Base-by-base conservation (phyloP, 1,139 yeast species). In the Geotrichum klebahnii region DNA sequence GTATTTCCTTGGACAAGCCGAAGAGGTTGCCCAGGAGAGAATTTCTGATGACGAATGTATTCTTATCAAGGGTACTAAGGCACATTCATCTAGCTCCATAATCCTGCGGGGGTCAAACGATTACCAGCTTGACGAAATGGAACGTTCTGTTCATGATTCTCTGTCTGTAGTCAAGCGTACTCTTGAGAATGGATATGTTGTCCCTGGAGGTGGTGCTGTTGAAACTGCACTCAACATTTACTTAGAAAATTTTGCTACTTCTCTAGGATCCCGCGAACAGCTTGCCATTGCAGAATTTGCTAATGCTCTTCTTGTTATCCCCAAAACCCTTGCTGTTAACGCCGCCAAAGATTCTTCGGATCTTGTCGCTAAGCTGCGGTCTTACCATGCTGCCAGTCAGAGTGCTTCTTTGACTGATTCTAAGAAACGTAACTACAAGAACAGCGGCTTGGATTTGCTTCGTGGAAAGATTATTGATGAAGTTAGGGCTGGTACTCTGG, bases 131-230 rank as follows among this genome's bases (percentile, higher is more conserved):
- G 99, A 94, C 69, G 99, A 94, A 73, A 92, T 94, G 97, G 97
- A 94, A 72, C 81, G 99, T 69, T 87, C 96, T 1, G 70, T 94
- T 54, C 97, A 89, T 65, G 99, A 94, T 68, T 87, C 98, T 1
- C 76, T 94, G 60, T 83, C 90, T 43, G 98, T 92, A 35, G 96
- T 94, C 43, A 94, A 94, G 74, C 82, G 98, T 67, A 89, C 98
- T 16, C 78, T 94, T 60, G 99, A 94, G 71, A 82, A 94, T 63
- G 97, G 97, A 14, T 72, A 79, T 59, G 94, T 94, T 52, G 98
- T 94, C 8, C 97, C 98, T 43, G 99, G 99, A 53, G 99, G 98
- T 57, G 99, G 99, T 56, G 96, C 97, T 20, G 98, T 92, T 44
- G 99, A 94, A 72, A 78, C 96, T 43, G 97, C 98, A 9, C 78